phyloP scores from a whole-genome alignment of 2,329 filamentous ascomycete species.

The Rosellinia necatrix region DNA sequence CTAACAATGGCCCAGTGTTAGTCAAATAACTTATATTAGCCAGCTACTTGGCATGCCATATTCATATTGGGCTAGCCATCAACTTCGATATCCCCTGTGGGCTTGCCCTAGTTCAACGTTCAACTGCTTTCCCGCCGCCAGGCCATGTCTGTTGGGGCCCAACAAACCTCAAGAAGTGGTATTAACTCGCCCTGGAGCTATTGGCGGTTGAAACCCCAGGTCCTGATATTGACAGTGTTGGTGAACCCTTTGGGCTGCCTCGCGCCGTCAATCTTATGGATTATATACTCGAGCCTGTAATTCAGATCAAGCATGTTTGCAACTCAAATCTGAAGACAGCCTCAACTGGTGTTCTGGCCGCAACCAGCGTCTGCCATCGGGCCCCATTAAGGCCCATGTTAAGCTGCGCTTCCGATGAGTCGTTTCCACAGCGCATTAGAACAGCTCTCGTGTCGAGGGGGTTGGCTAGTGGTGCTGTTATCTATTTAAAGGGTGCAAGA shows the following conservation, averaged over 20 bases:
- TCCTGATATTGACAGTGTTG: conserved; percentile 29
- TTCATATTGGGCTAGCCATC: neutral
- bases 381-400: conserved; percentile 23
- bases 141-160: conserved; percentile 29
- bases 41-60: too few relatives aligned
- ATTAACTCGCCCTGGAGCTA: conserved; percentile 29
- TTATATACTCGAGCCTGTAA: conserved; percentile 30
- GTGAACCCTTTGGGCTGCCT: conserved; percentile 27
- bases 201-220: conserved; percentile 35
- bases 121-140: conserved; percentile 29
- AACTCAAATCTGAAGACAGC: conserved; percentile 31
- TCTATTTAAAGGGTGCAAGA: conserved; percentile 11
- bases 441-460: conserved; percentile 13
- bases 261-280: conserved; percentile 28
- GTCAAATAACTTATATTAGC: too few relatives aligned
- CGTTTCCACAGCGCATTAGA: conserved; percentile 25
- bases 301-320: conserved; percentile 30
- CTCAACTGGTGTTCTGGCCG: conserved; percentile 32
- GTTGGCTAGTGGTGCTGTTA: conserved; percentile 25
- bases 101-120: conserved; percentile 30
- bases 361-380: conserved; percentile 28
- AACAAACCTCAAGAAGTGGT: conserved; percentile 31
- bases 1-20: too few relatives aligned
- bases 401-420: conserved; percentile 27
- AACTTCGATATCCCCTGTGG: conserved; percentile 30